Evolutionary conservation across 2,329 filamentous ascomycete genomes (phyloP).

Genomic region (Balansia obtecta): DNA sequence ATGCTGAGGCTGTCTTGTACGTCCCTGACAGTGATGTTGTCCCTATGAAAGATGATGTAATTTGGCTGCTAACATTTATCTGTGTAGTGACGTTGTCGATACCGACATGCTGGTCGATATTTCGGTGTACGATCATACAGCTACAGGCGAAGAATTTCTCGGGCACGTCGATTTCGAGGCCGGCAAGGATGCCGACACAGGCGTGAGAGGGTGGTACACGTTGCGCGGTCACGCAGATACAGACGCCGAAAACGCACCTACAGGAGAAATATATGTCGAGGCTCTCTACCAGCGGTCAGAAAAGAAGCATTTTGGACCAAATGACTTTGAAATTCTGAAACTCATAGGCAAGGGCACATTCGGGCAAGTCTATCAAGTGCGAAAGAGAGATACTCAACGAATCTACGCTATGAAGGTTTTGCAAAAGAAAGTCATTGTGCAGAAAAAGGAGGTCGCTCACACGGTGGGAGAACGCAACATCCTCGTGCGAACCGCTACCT

Average conservation of each 20-base stretch:
- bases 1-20: constrained; percentile 90
- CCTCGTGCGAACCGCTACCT: constrained; percentile 85
- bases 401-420: constrained; percentile 99
- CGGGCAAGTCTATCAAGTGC: constrained; percentile 95
- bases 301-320: constrained; percentile 84
- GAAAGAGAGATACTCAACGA: constrained; percentile 88
- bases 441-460: constrained; percentile 98
- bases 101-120: constrained; percentile 84
- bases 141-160: constrained; percentile 77
- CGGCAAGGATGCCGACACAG: constrained; percentile 52
- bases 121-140: constrained; percentile 77
- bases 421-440: constrained; percentile 98
- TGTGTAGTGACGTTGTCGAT: constrained; percentile 76
- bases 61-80: constrained; percentile 7
- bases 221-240: constrained; percentile 66
- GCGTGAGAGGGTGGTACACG: constrained; percentile 74
- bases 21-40: constrained; percentile 18
- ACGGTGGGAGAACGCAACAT: constrained; percentile 97
- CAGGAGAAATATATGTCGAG: constrained; percentile 82
- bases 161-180: constrained; percentile 76
- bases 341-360: constrained; percentile 98
- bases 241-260: constrained; percentile 55
- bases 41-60: too few relatives aligned
- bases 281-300: constrained; percentile 77
- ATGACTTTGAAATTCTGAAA: constrained; percentile 91